Percentiles rank a stretch among this genome's conserved stretches.
Evolutionary conservation across 345 rosid genomes (phyloP).

Genomic region (Syzygium aromaticum): DNA sequence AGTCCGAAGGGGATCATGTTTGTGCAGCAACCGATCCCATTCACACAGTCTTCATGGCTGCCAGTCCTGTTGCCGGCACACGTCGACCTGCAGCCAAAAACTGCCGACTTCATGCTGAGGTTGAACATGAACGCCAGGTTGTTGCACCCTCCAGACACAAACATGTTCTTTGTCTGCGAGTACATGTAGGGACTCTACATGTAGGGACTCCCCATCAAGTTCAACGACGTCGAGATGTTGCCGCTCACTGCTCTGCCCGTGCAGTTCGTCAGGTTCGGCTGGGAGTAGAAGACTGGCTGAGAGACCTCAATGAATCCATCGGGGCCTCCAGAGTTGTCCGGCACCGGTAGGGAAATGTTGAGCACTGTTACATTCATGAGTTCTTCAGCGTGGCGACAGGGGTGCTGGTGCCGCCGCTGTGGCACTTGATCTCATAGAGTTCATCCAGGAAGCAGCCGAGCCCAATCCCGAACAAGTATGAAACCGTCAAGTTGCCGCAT

Average conservation of each 20-base stretch:
- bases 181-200: not conserved
- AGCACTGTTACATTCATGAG: not conserved
- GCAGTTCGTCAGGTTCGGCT: not conserved
- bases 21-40: not conserved
- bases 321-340: not conserved
- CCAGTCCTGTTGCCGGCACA: not conserved
- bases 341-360: not conserved
- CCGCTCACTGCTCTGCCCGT: not conserved
- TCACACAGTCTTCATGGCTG: not conserved
- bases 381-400: not conserved
- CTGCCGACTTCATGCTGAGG: not conserved
- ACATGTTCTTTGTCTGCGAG: not conserved
- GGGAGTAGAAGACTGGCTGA: not conserved
- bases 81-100: not conserved
- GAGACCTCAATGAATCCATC: not conserved
- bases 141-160: not conserved
- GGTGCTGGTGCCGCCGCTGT: not conserved
- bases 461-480: not conserved
- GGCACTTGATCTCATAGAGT: not conserved
- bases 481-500: not conserved
- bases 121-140: not conserved
- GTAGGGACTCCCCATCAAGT: not conserved
- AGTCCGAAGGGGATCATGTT: not conserved
- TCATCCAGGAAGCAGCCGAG: not conserved
- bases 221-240: not conserved